Evolutionary conservation across 108 stramenopile genomes (phyloP).

Genomic region (Conticribra guillardii): DNA sequence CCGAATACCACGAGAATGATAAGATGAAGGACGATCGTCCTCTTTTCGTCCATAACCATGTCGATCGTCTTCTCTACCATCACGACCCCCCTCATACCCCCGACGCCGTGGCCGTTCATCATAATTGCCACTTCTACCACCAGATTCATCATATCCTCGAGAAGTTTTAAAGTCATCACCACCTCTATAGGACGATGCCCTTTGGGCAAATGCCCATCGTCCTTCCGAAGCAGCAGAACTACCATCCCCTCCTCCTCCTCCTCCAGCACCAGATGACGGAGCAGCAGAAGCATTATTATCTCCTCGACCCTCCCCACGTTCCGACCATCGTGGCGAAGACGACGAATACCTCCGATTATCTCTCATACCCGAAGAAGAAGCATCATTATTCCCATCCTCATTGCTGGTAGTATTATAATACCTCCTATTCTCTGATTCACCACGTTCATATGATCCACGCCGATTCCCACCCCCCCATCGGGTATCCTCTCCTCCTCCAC

Average conservation of each 20-base stretch:
- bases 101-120: not conserved
- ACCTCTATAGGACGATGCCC: not conserved
- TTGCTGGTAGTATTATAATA: too few species aligned
- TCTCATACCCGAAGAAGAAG: not conserved
- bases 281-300: not conserved
- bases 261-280: not conserved
- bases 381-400: not conserved
- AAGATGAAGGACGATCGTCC: not conserved
- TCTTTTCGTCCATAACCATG: not conserved
- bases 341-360: slow-evolving; percentile 1
- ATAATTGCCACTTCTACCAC: not conserved
- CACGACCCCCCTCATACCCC: not conserved
- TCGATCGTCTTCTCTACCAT: not conserved
- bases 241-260: not conserved
- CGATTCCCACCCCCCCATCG: not conserved
- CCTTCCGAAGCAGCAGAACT: not conserved
- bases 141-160: not conserved
- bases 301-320: not conserved
- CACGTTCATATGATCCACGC: not conserved
- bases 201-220: slow-evolving; percentile 10
- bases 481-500: not conserved
- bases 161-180: not conserved
- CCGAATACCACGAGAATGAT: not conserved
- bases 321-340: not conserved
- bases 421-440: not conserved